Evolutionary conservation across 2,329 filamentous ascomycete genomes (phyloP).

Genomic region (Cercospora sp.): DNA sequence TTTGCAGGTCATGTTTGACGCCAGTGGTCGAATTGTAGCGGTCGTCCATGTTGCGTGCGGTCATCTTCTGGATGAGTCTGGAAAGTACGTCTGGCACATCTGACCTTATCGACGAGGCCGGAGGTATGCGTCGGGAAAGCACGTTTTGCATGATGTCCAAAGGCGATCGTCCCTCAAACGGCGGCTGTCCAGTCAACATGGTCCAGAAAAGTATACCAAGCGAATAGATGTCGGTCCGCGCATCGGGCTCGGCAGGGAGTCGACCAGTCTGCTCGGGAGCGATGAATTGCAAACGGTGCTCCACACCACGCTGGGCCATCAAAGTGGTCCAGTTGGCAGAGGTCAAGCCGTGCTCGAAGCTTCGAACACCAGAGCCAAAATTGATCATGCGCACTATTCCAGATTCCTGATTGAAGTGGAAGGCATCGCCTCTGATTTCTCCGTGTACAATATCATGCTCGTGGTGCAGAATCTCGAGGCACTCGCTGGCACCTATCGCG

Average conservation of each 20-base stretch:
- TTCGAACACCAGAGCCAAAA: constrained; percentile 80
- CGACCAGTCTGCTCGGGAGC: constrained; percentile 93
- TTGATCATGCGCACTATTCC: constrained; percentile 76
- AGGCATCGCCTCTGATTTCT: constrained; percentile 85
- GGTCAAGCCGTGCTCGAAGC: constrained; percentile 83
- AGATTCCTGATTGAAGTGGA: constrained; percentile 75
- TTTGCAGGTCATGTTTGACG: constrained; percentile 74
- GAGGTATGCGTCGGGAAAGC: constrained; percentile 73
- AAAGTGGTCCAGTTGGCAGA: constrained; percentile 84
- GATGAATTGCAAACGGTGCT: constrained; percentile 87
- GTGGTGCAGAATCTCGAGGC: constrained; percentile 87
- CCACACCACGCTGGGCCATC: constrained; percentile 79
- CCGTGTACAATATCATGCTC: constrained; percentile 83
- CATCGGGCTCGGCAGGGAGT: constrained; percentile 88
- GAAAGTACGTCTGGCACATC: constrained; percentile 83
- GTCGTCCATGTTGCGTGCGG: constrained; percentile 80
- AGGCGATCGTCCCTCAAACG: constrained; percentile 76
- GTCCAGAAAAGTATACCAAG: constrained; percentile 88
- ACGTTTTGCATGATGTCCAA: constrained; percentile 92
- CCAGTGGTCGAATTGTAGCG: constrained; percentile 88
- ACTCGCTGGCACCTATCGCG: constrained; percentile 82
- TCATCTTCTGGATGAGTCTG: constrained; percentile 86
- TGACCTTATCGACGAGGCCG: constrained; percentile 72
- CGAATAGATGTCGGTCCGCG: constrained; percentile 89
- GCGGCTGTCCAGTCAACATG: constrained; percentile 73